Conservation (phyloP, 371 early-diverging fungal genomes). For the Sporodiniella umbellata region DNA sequence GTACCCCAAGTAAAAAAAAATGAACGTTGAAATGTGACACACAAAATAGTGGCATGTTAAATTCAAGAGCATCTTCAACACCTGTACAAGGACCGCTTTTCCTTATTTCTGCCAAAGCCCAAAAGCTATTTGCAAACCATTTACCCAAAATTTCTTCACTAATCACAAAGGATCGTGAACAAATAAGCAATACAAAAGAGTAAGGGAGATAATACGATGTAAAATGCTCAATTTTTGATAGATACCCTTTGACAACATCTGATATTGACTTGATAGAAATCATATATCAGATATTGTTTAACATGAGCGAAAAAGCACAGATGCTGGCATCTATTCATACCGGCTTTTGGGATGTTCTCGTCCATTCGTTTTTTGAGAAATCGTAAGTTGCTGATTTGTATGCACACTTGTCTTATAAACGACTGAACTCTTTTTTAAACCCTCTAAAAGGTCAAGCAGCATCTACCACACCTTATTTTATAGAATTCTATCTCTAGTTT, state of each 20-base stretch:
- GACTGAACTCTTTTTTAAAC: too few relatives aligned
- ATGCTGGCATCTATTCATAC: constrained; percentile 29
- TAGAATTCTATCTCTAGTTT: constrained; percentile 26
- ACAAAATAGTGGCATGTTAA: constrained; percentile 30
- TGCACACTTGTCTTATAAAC: neutral
- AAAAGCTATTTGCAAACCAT: constrained; percentile 26
- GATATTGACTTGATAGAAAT: constrained; percentile 37
- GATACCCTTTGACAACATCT: constrained; percentile 25
- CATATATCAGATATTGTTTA: constrained; percentile 27
- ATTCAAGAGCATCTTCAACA: constrained; percentile 26
- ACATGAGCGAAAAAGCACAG: constrained; percentile 24
- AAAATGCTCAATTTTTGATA: neutral
- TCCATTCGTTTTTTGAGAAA: constrained; percentile 44
- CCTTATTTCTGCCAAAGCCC: constrained; percentile 21
- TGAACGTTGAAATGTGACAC: neutral
- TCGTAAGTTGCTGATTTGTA: constrained; percentile 16
- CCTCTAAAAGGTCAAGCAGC: constrained; percentile 24
- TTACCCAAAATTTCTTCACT: constrained; percentile 24
- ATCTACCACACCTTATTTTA: constrained; percentile 45
- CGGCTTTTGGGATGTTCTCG: constrained; percentile 37
- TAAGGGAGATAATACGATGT: constrained; percentile 1
- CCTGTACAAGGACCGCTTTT: constrained; percentile 41
- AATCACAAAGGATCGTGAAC: constrained; percentile 23
- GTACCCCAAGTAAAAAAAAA: constrained; percentile 7
- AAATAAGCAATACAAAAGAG: constrained; percentile 19